Base-by-base conservation (phyloP, 1,284 basidiomycete genomes). In the Papiliotrema flavescens region DNA sequence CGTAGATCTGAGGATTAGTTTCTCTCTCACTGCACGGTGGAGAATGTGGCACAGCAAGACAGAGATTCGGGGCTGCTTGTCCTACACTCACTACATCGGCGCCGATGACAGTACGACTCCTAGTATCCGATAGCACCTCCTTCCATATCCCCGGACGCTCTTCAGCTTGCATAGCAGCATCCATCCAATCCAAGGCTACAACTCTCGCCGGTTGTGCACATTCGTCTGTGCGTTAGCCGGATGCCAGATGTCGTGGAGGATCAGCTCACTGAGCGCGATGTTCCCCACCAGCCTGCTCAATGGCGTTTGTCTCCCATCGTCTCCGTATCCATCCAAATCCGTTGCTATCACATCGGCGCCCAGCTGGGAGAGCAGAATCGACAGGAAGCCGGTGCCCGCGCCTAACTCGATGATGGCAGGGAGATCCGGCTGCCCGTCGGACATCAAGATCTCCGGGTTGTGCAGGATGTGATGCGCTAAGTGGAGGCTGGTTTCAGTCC, bases 381-480 rank as follows among this genome's bases (percentile, higher is more conserved):
- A 71, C 7, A 78, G 57, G 53, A 77, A 74, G 0, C 76, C 76
- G 11, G 74, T 74, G 1, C 76, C 76, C 7, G 74, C 66, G 9
- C 76, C 76, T 5, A 77, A 64, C 63, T 78, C 76, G 5, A 78
- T 36, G 0, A 72, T 55, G 3, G 52, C 53, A 9, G 55, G 46
- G 20, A 13, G 42, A 2, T 1, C 11, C 13, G 28, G 22, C 22
- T n/a, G 15, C 2, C 47, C 17, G n/a, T 8, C 14, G 0, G 26
- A 22, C 39, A 60, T 55, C 26, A 67, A 47, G 9, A 51, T 11
- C 0, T 26, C 9, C 1, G 60, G 53, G n/a, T 63, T 32, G 15
- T 59, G 51, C 2, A 75, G 53, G 20, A 76, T 57, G 48, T 71
- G 66, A 58, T 75, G 69, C 9, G 62, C 73, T 9, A 75, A 62